A percentile compares a stretch with the other conserved stretches of the same genome.
These are phyloP conservation scores for Wickerhamiella bombiphila DNA, from an alignment of 805 yeast genomes.

Conservation along the genomic window DNA sequence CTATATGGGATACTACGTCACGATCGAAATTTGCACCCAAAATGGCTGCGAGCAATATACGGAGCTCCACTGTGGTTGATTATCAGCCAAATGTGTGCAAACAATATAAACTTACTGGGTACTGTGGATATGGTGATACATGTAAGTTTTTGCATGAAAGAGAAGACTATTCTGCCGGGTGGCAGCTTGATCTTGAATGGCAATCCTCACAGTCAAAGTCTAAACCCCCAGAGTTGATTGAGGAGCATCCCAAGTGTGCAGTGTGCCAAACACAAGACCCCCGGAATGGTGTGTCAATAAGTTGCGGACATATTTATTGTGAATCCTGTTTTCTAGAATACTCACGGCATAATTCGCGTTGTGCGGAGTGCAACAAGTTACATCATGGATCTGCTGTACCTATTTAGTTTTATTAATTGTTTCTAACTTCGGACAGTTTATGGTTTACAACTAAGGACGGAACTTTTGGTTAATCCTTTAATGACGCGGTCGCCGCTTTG, in stretches of 20 bases:
- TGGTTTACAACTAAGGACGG: too few relatives aligned
- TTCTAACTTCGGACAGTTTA: too few relatives aligned
- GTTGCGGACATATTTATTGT: background rate
- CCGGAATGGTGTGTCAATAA: background rate
- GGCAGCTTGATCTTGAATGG: constrained; percentile 53
- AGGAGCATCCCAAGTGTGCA: too few relatives aligned
- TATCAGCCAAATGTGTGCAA: constrained; percentile 91
- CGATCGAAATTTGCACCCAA: background rate
- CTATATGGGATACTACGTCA: background rate
- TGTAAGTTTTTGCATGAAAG: constrained; percentile 88
- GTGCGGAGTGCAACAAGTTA: background rate
- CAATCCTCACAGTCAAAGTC: too few relatives aligned
- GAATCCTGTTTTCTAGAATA: background rate
- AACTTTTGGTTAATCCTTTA: too few relatives aligned
- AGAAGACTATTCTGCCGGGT: constrained; percentile 64
- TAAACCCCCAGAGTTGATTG: too few relatives aligned
- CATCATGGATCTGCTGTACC: background rate
- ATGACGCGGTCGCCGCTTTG: too few relatives aligned
- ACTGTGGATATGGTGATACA: constrained; percentile 93
- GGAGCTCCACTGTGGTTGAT: constrained; percentile 36
- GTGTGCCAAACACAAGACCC: background rate
- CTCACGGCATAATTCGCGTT: background rate
- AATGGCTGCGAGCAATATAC: constrained; percentile 1
- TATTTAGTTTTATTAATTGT: too few relatives aligned
- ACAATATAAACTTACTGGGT: constrained; percentile 81